Percentiles rank a stretch among this genome's conserved stretches.
phyloP scores from a whole-genome alignment of 2,329 filamentous ascomycete genomes.

The Aspergillus flavus region DNA sequence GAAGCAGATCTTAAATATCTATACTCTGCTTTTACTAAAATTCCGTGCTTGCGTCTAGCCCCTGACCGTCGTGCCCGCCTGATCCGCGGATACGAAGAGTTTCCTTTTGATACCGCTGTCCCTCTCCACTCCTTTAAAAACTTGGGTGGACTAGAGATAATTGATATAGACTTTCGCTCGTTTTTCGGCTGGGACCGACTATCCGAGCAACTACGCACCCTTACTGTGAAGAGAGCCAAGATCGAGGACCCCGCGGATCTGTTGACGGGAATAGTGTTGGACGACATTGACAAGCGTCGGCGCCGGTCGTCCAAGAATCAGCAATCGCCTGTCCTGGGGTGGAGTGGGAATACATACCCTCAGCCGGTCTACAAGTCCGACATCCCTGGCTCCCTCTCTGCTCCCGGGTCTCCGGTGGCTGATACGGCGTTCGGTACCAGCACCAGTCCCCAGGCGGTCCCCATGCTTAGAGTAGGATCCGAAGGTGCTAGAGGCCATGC shows the following conservation, averaged over 20 bases:
- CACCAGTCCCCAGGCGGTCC: constrained; percentile 50
- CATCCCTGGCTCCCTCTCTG: constrained; percentile 67
- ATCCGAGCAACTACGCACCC: constrained; percentile 85
- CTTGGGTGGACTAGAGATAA: constrained; percentile 87
- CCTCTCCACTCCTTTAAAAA: constrained; percentile 98
- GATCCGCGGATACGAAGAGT: constrained; percentile 94
- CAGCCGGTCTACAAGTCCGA: constrained; percentile 64
- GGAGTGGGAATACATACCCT: constrained; percentile 62
- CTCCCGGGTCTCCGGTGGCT: constrained; percentile 65
- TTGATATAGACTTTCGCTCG: constrained; percentile 92
- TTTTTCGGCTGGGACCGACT: constrained; percentile 97
- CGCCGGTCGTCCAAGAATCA: constrained; percentile 85
- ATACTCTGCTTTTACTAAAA: constrained; percentile 98
- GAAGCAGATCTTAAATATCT: constrained; percentile 91
- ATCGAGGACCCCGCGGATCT: constrained; percentile 90
- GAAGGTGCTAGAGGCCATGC: constrained; percentile 39
- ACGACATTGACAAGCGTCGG: constrained; percentile 92
- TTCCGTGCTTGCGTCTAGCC: constrained; percentile 83
- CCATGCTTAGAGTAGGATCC: constrained; percentile 62
- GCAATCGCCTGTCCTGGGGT: constrained; percentile 74
- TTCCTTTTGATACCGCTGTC: constrained; percentile 95
- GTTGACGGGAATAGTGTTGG: constrained; percentile 87
- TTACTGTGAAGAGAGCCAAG: constrained; percentile 83
- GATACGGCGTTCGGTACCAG: constrained; percentile 52
- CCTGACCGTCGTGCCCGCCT: constrained; percentile 91